Evolutionary conservation across 1,139 yeast species (phyloP), one percentile per base, ranked within the genome.

Genomic region (Blastobotrys raffinosifermentans): DNA sequence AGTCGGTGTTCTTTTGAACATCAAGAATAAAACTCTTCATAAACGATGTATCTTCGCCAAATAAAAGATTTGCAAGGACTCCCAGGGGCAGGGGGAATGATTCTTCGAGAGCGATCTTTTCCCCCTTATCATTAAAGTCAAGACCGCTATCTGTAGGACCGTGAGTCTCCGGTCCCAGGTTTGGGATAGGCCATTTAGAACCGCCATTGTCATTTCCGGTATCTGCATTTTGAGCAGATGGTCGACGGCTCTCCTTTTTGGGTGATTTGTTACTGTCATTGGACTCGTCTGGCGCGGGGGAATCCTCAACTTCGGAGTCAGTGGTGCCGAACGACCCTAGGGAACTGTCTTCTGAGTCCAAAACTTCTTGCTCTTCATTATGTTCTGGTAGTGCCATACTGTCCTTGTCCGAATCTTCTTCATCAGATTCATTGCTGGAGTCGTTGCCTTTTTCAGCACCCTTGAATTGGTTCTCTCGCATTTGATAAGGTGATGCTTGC

Each of bases 11-110:
- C 57, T 83, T 83, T 54, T 83, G 94, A 25, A 72, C 74, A 38
- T 75, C 76, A 31, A 79, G 58, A 13, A 84, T 65, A 31, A 64
- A 67, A 40, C 68, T 67, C 37, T 70, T 67, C 44, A 70, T 62
- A 57, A 81, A 78, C 0, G 74, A 58, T 1, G 77, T 68, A 53
- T 87, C 89, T 21, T 74, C 69, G 10, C 96, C 96, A 63, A 81
- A 89, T 33, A 91, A 50, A 18, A 89, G 49, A 31, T 67, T 66
- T 50, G 67, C 87, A 0, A 86, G 75, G 0, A 79, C 84, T 2
- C 97, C 97, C 17, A 87, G 53, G 0, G 98, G 97, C 0, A 89
- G 95, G 35, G 67, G 61, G 31, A 84, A 58, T 0, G 65, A 63
- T 26, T 79, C 86, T 21, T 80, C 82, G 7, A 70, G 58, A 32